Evolutionary conservation across 2,329 filamentous ascomycete species (phyloP), one percentile per base, ranked within the genome.

Genomic region (Exophiala xenobiotica): DNA sequence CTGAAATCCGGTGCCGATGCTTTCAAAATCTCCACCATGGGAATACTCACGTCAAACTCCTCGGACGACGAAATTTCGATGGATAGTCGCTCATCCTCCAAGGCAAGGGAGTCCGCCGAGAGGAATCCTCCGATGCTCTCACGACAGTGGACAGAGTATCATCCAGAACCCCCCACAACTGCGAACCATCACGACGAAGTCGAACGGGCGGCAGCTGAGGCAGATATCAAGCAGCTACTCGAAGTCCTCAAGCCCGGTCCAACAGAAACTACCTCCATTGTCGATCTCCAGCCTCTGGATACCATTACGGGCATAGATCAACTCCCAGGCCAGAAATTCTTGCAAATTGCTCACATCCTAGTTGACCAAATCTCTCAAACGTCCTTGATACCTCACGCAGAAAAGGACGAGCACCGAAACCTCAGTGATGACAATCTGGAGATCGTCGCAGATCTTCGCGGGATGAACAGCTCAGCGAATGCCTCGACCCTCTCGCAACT

Each of bases 351-450:
- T 27, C 55, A 61, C 16, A 46, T 61, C 12, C 41, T 61, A 23
- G 50, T 58, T 8, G 59, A 61, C 23, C 59, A 61, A 61, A 58
- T 74, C 40, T 72, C 70, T 2, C 72, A 74, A 56, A 73, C 72
- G 9, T 73, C 69, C n/a, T 60, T 75, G 12, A 42, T 52, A 9
- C 23, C 46, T 44, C 42, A 47, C 14, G 27, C 8, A 33, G 40
- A 35, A 24, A 33, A 46, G 6, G 11, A 23, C 8, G 29, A 41
- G 9, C 38, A 14, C 19, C 23, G 24, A 9, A 23, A 18, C 4
- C n/a, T 33, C 31, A 68, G 65, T 3, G 70, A 72, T 42, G 72
- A 69, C 66, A 64, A 65, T 22, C 64, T 73, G 39, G 61, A 64
- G 4, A 70, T 70, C 9, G 68, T 68, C 49, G 72, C 73, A 46